Evolutionary conservation across 306 rosid genomes (phyloP).

Genomic region (Fragaria ananassa): DNA sequence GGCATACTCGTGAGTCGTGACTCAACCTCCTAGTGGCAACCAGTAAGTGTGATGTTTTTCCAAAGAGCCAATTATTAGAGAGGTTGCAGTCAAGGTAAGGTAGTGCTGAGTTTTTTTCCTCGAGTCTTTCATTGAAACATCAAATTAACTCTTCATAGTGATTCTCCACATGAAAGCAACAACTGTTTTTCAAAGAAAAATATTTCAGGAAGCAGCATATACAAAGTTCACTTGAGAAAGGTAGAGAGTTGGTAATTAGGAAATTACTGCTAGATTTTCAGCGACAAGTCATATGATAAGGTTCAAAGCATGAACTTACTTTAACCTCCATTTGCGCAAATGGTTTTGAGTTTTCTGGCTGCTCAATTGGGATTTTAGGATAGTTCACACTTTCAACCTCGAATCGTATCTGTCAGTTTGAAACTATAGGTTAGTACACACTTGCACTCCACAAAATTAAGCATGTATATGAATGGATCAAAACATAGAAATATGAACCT

Average conservation of each 20-base stretch:
- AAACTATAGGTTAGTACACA: constrained; percentile 21
- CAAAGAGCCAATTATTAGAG: background rate
- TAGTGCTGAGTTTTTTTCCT: background rate
- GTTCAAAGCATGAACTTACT: constrained; percentile 41
- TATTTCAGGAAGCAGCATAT: background rate
- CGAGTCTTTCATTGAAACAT: background rate
- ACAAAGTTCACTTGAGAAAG: background rate
- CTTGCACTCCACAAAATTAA: constrained; percentile 7
- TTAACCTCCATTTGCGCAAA: constrained; percentile 72
- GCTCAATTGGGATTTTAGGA: constrained; percentile 67
- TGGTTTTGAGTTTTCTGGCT: constrained; percentile 62
- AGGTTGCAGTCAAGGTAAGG: background rate
- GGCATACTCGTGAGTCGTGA: background rate
- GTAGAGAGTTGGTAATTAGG: background rate
- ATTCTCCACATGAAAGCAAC: background rate
- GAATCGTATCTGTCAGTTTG: constrained; percentile 49
- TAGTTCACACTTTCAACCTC: constrained; percentile 54
- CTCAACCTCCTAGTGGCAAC: background rate
- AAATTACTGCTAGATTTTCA: background rate
- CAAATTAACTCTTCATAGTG: background rate
- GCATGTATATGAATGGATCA: constrained; percentile 6
- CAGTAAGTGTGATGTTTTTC: background rate
- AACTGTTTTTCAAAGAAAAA: background rate
- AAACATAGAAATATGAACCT: constrained; percentile 42
- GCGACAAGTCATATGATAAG: background rate